Evolutionary conservation across 2,329 filamentous ascomycete genomes (phyloP), one percentile per base, ranked within the genome.

Genomic region (Exophiala sp.): DNA sequence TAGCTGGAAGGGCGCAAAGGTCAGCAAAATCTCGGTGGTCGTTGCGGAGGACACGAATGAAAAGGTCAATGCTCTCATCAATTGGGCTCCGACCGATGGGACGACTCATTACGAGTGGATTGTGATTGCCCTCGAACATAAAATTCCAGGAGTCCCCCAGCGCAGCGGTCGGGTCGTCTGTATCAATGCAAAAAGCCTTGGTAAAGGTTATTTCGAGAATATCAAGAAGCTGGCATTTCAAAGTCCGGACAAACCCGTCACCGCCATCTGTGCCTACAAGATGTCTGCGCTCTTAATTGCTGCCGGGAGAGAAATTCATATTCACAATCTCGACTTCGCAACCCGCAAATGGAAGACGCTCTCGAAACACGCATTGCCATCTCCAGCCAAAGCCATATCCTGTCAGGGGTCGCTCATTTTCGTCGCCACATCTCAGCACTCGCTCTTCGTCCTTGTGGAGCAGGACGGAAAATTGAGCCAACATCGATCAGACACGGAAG

Each of bases 371-470:
- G 60, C 65, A 9, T 60, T 78, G 6, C 69, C 73, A 2, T 79
- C 76, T 2, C 64, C 70, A 1, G 77, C 72, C 2, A 65, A 76
- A 5, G 69, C 74, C 6, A 67, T 82, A 35, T 74, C 74, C 1
- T 68, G 73, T 11, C 64, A 67, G 7, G 64, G 65, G 1, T 65
- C 68, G 1, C 69, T 71, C 19, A 70, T 83, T 22, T 75, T 78
- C 52, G 68, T 81, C 40, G 75, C 78, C 1, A 82, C 78, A 1
- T 63, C 70, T 2, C 64, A 68, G 32, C 74, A 82, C 54, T 81
- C 78, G 0, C 67, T 80, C 9, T 63, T 71, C 50, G 61, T 76
- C 7, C 55, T 60, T 10, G 38, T 50, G n/a, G 55, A 56, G 29
- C 60, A 50, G 41, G 49, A 66, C n/a, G 62, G 64, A 11, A 64